Base-by-base conservation (phyloP, 2,329 filamentous ascomycete species). In the Ambrosiella cleistominuta region DNA sequence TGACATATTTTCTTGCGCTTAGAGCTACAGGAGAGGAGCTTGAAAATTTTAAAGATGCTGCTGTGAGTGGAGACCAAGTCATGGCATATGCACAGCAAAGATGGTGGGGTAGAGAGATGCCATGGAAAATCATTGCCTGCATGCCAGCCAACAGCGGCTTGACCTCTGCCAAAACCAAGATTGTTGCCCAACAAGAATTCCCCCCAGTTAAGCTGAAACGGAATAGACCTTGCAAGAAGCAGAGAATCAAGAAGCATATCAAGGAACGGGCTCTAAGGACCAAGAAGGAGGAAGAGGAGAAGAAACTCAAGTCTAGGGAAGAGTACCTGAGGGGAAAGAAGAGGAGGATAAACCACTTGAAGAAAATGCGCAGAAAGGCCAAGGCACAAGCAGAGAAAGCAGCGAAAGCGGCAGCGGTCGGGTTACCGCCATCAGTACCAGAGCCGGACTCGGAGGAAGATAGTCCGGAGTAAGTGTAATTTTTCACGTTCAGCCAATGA, bases 21-120 rank as follows among this genome's bases (percentile, higher is more conserved):
- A 0, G 64, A 68, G 55, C 67, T 72, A 13, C 72, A 0, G 64
- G 67, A 0, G 65, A 69, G 51, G 65, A 69, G 63, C 69, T 66
- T 52, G 38, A 53, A 37, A 54, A 57, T 42, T 60, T 60, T 36
- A 51, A 60, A 7, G 39, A 52, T 27, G 70, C 72, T 2, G 77
- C 80, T 2, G 68, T 83, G 9, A 74, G 67, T 37, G 75, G 74
- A 5, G 74, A 77, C n/a, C 73, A 78, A 12, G 66, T 84, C 12
- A 56, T 77, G 1, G 64, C 64, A 19, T 68, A 71, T 61, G 73
- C 74, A n/a, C 65, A 63, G 51, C 67, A 65, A 63, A 69, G 73
- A 57, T 70, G 71, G 6, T 82, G 79, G 79, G 80, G 80, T 0
- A 66, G 79, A 47, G 79, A 82, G 66, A 70, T 78, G 63, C 79